Percentiles rank a stretch among this genome's conserved stretches.
Evolutionary conservation across 768 basidiomycete genomes (phyloP).

Genomic region (Russula virescens): DNA sequence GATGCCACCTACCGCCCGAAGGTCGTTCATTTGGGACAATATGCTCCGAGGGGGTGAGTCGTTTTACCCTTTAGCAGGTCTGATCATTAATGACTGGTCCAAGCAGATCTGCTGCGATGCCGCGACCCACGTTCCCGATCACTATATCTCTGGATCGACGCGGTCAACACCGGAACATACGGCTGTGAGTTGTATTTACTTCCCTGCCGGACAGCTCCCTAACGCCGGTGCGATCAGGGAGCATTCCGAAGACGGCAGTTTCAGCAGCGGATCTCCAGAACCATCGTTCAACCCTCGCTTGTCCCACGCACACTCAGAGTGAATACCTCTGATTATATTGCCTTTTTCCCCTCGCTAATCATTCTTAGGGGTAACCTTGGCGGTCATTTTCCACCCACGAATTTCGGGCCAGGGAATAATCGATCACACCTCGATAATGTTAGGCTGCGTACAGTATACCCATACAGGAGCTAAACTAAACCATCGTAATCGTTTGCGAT

Average conservation of each 20-base stretch:
- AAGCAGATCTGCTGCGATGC: slow-evolving; percentile 2
- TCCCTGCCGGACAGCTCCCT: not conserved
- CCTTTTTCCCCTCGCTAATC: not conserved
- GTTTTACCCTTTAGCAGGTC: not conserved
- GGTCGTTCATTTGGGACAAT: slow-evolving; percentile 24
- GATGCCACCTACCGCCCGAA: slow-evolving; percentile 19
- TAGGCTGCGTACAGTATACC: slow-evolving; percentile 21
- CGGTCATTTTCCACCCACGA: not conserved
- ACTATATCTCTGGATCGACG: slow-evolving; percentile 21
- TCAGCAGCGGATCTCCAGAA: slow-evolving; percentile 11
- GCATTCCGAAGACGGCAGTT: slow-evolving; percentile 15
- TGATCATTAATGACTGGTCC: not conserved
- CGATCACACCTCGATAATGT: not conserved
- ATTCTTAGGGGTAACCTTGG: not conserved
- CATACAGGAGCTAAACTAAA: not conserved
- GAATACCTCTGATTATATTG: not conserved
- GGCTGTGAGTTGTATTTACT: slow-evolving; percentile 1
- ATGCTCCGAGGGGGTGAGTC: slow-evolving; percentile 9
- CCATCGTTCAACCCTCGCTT: slow-evolving; percentile 8
- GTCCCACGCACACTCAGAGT: slow-evolving; percentile 13
- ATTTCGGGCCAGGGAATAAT: too few relatives aligned
- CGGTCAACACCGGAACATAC: slow-evolving; percentile 15
- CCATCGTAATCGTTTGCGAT: not conserved
- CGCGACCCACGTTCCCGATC: slow-evolving; percentile 16
- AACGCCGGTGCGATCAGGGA: slow-evolving; percentile 7